Percentiles rank a stretch among this genome's conserved stretches.
phyloP scores from a whole-genome alignment of 768 basidiomycete genomes.

The Kondoa malvinella region DNA sequence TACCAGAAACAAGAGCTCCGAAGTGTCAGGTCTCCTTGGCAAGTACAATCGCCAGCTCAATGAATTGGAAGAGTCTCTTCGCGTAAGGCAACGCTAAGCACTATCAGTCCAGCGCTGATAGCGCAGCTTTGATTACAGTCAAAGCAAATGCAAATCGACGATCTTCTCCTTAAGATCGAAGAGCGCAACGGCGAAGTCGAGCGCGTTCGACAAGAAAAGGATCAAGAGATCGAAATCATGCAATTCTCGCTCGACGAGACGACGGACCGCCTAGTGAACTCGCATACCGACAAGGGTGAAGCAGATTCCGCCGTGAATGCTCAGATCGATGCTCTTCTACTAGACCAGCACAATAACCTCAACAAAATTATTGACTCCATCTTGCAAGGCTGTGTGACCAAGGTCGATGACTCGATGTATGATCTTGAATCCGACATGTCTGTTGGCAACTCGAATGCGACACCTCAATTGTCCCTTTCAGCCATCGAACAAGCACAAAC shows the following conservation, averaged over 20 bases:
- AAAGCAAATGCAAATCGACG: slow-evolving; percentile 94
- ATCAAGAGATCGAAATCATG: slow-evolving; percentile 84
- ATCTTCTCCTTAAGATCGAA: slow-evolving; percentile 65
- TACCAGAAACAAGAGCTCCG: slow-evolving; percentile 73
- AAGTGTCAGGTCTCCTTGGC: slow-evolving; percentile 66
- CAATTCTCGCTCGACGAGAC: slow-evolving; percentile 91
- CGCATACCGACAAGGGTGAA: slow-evolving; percentile 67
- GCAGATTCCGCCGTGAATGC: slow-evolving; percentile 79
- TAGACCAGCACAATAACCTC: slow-evolving; percentile 92
- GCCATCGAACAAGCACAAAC: slow-evolving; percentile 95
- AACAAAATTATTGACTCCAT: slow-evolving; percentile 98
- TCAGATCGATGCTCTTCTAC: slow-evolving; percentile 90
- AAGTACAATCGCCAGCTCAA: slow-evolving; percentile 92
- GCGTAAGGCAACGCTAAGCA: slow-evolving; percentile 41
- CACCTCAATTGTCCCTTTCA: slow-evolving; percentile 91
- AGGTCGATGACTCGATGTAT: slow-evolving; percentile 92
- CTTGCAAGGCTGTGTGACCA: slow-evolving; percentile 84
- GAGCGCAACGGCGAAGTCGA: slow-evolving; percentile 58
- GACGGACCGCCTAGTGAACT: slow-evolving; percentile 66
- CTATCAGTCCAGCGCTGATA: no score
- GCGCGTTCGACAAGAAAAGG: slow-evolving; percentile 78
- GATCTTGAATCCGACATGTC: slow-evolving; percentile 92
- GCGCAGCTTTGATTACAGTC: slow-evolving; percentile 37
- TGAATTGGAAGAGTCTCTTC: slow-evolving; percentile 87
- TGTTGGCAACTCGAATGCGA: slow-evolving; percentile 88